phyloP scores from a whole-genome alignment of 2,329 filamentous ascomycete species.

The Claviceps sp. region DNA sequence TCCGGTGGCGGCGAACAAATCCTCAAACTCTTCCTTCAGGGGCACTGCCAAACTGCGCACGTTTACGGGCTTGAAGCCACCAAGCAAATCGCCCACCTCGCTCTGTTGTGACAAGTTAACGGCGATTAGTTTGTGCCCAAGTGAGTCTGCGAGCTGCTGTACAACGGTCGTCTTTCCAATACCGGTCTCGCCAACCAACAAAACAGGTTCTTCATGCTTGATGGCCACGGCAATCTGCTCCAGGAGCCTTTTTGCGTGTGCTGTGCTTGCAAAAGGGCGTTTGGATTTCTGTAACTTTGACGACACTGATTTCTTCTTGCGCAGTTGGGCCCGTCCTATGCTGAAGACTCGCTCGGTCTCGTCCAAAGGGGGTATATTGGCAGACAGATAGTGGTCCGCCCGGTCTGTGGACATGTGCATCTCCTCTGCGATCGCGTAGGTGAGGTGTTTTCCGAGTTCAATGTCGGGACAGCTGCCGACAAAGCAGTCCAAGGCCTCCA shows the following conservation, averaged over 20 bases:
- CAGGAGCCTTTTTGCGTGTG: conserved; percentile 68
- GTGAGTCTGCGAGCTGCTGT: conserved; percentile 73
- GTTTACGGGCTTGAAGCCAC: conserved; percentile 93
- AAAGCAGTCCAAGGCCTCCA: conserved; percentile 90
- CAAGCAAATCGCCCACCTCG: conserved; percentile 88
- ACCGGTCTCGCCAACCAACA: conserved; percentile 96
- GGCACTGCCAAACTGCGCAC: conserved; percentile 77
- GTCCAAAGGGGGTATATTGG: conserved; percentile 58
- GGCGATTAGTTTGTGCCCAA: conserved; percentile 77
- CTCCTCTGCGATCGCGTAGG: conserved; percentile 65
- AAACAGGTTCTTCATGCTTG: conserved; percentile 70
- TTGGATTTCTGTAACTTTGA: conserved; percentile 37
- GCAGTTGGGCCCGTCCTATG: conserved; percentile 53
- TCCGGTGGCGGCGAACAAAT: conserved; percentile 69
- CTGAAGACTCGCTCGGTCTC: conserved; percentile 43
- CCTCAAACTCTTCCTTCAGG: conserved; percentile 85
- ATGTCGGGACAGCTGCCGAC: conserved; percentile 63
- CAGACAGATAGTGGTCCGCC: conserved; percentile 61
- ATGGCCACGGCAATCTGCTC: conserved; percentile 81
- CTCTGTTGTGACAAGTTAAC: conserved; percentile 98
- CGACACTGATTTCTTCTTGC: conserved; percentile 39
- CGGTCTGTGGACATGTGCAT: conserved; percentile 77
- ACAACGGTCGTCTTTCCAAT: conserved; percentile 96
- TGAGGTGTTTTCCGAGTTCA: conserved; percentile 44
- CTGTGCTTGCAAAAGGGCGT: conserved; percentile 75